These are phyloP conservation scores for Aspergillus sclerotiicarbonarius DNA, from an alignment of 495 filamentous ascomycete species.

Conservation along the genomic window DNA sequence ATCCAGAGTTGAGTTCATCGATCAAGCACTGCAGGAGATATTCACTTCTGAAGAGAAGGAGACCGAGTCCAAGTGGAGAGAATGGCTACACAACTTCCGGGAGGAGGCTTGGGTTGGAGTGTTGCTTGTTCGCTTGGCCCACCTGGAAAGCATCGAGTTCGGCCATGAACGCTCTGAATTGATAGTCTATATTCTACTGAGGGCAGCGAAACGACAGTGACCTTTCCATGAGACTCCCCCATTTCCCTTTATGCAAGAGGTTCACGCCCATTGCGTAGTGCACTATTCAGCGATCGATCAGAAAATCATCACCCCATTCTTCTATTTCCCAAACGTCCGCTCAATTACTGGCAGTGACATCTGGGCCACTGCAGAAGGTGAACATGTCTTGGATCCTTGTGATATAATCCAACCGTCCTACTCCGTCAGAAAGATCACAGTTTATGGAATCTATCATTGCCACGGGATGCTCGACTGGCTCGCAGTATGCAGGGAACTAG, in stretches of 20 bases:
- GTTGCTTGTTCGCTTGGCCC: background rate
- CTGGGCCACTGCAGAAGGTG: background rate
- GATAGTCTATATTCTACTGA: background rate
- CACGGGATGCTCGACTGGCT: slow-evolving; percentile 6
- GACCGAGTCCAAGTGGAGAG: background rate
- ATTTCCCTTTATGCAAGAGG: background rate
- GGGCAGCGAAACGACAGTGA: background rate
- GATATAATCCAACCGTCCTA: background rate
- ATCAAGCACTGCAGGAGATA: background rate
- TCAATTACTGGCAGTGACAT: background rate
- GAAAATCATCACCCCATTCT: slow-evolving; percentile 1
- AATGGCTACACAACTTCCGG: background rate
- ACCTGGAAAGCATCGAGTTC: slow-evolving; percentile 1
- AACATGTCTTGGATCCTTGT: background rate
- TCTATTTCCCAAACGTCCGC: slow-evolving; percentile 6
- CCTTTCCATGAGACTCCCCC: slow-evolving; percentile 1
- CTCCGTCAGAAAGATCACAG: background rate
- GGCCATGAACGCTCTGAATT: background rate
- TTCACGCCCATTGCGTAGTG: background rate
- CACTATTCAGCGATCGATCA: background rate
- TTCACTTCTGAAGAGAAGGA: background rate
- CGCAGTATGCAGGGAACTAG: background rate
- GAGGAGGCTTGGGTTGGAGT: background rate
- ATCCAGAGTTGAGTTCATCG: background rate
- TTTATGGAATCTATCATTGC: background rate